Percentiles rank a stretch among this genome's conserved stretches.
phyloP scores from a whole-genome alignment of 768 basidiomycete genomes.

The Hygrophoropsis aurantiaca region DNA sequence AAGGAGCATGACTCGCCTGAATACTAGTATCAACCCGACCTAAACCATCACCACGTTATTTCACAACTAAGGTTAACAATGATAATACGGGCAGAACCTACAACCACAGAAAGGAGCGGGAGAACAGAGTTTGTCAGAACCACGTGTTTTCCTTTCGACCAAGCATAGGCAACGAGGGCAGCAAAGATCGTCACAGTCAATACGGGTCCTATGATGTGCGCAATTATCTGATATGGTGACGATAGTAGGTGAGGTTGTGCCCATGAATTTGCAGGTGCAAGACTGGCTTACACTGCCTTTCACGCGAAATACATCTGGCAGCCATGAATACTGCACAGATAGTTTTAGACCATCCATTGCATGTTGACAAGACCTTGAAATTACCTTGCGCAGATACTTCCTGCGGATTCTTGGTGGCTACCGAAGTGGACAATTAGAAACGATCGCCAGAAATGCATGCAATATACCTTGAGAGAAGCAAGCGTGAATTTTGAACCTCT shows the following conservation, averaged over 20 bases:
- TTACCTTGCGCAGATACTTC: constrained; percentile 52
- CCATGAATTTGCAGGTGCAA: background rate
- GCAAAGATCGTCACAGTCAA: constrained; percentile 81
- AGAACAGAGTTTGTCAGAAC: constrained; percentile 81
- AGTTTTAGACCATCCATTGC: background rate
- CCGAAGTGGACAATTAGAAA: too few relatives aligned
- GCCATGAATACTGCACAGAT: constrained; percentile 72
- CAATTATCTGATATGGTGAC: constrained; percentile 53
- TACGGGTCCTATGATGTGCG: constrained; percentile 76
- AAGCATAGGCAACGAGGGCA: constrained; percentile 55
- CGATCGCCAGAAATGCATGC: too few relatives aligned
- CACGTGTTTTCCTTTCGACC: constrained; percentile 55
- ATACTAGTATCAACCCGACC: constrained; percentile 89
- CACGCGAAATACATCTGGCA: constrained; percentile 82
- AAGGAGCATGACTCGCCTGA: constrained; percentile 51
- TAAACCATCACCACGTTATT: constrained; percentile 23
- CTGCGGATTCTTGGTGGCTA: constrained; percentile 49
- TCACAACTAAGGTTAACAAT: background rate
- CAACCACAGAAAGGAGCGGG: constrained; percentile 87
- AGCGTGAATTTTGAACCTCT: constrained; percentile 13
- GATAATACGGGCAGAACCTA: constrained; percentile 36
- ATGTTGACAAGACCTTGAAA: background rate
- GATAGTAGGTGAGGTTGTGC: constrained; percentile 6
- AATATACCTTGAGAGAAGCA: constrained; percentile 29
- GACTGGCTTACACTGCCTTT: constrained; percentile 70